These are phyloP conservation scores for Pythium phragmiticola DNA, from an alignment of 352 stramenopile genomes.

Conservation along the genomic window DNA sequence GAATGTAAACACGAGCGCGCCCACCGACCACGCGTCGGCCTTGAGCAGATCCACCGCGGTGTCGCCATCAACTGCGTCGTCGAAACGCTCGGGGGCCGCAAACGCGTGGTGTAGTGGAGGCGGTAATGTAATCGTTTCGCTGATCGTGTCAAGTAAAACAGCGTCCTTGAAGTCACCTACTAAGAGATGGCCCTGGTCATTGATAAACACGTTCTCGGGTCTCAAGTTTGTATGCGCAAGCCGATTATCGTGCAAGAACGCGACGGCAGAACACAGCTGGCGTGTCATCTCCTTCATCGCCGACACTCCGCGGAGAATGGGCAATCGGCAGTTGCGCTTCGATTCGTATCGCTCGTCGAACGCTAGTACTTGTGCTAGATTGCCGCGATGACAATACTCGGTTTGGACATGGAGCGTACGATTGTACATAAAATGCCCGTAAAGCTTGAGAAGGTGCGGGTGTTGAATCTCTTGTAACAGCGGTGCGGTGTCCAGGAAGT, in stretches of 20 bases:
- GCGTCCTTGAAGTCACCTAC: constrained; percentile 28
- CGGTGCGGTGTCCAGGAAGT: neutral
- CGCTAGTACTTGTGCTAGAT: constrained; percentile 6
- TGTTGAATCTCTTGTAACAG: constrained; percentile 25
- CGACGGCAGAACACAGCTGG: constrained; percentile 19
- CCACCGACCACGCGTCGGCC: constrained; percentile 30
- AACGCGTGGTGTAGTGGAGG: constrained; percentile 6
- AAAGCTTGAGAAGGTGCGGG: constrained; percentile 20
- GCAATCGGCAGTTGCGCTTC: constrained; percentile 10
- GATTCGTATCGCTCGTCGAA: constrained; percentile 4
- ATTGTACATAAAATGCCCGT: constrained; percentile 22
- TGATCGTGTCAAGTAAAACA: constrained; percentile 4
- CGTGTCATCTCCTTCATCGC: constrained; percentile 8
- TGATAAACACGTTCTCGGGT: constrained; percentile 24
- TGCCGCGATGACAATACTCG: constrained; percentile 24
- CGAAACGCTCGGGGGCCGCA: constrained; percentile 22
- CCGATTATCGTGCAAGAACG: constrained; percentile 19
- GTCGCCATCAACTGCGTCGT: neutral
- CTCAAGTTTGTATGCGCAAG: constrained; percentile 24
- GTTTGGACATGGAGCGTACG: constrained; percentile 21
- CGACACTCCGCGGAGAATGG: constrained; percentile 5
- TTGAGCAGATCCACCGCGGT: constrained; percentile 19
- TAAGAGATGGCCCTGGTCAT: constrained; percentile 17
- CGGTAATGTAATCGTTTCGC: neutral
- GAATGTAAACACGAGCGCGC: constrained; percentile 27